Conservation (phyloP, 257 asterid genomes). For the Perilla frutescens region DNA sequence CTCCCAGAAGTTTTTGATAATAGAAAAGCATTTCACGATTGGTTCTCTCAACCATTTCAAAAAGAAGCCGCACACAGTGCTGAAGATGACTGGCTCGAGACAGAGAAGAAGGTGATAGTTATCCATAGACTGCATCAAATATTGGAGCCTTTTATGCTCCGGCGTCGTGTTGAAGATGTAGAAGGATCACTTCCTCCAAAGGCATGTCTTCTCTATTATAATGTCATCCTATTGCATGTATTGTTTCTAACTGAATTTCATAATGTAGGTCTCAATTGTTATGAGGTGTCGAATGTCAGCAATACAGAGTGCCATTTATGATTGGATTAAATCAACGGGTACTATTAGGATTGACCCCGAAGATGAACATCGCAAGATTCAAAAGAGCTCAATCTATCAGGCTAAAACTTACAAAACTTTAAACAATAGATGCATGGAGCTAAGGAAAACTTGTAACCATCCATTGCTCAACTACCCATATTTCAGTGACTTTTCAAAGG, state of each 20-base stretch:
- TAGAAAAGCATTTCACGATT: constrained; percentile 95
- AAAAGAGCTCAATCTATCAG: constrained; percentile 81
- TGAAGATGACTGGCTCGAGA: constrained; percentile 99
- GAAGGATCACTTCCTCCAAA: constrained; percentile 99
- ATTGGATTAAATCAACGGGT: constrained; percentile 98
- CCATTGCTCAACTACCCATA: constrained; percentile 96
- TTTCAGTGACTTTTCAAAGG: constrained; percentile 85
- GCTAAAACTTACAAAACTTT: constrained; percentile 73
- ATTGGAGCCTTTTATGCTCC: constrained; percentile 98
- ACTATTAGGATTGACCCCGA: constrained; percentile 96
- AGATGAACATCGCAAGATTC: constrained; percentile 81
- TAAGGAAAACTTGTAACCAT: constrained; percentile 95
- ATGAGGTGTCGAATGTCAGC: constrained; percentile 97
- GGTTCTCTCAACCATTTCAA: constrained; percentile 99
- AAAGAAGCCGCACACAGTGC: constrained; percentile 82
- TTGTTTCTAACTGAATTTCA: constrained; percentile 43
- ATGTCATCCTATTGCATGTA: constrained; percentile 19
- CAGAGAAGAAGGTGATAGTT: constrained; percentile 96
- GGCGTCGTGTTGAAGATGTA: constrained; percentile 99
- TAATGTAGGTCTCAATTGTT: constrained; percentile 88
- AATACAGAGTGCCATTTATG: constrained; percentile 89
- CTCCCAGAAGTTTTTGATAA: constrained; percentile 99
- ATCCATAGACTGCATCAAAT: constrained; percentile 99
- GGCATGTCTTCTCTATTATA: constrained; percentile 53
- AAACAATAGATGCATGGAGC: constrained; percentile 97